These are phyloP conservation scores for Gomphus sp. DNA, from an alignment of 1,284 basidiomycete genomes.

Conservation along the genomic window DNA sequence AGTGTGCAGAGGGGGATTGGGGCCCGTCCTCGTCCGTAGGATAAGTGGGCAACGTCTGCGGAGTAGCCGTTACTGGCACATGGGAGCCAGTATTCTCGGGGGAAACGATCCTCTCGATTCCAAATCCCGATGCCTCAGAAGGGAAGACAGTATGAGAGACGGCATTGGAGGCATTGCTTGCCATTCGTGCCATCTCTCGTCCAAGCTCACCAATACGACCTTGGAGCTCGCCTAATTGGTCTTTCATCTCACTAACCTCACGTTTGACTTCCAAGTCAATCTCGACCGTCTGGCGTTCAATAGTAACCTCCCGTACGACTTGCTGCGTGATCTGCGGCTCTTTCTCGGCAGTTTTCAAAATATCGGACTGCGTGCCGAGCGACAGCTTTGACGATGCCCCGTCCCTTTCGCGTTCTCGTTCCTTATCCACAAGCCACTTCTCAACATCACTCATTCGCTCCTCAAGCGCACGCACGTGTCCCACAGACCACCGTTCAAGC, in stretches of 20 bases:
- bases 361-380: neutral
- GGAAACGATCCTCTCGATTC: slow-evolving; percentile 6
- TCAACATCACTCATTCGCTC: slow-evolving; percentile 80
- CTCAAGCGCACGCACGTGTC: slow-evolving; percentile 71
- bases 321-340: neutral
- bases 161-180: slow-evolving; percentile 25
- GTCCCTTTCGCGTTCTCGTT: slow-evolving; percentile 34
- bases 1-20: slow-evolving; percentile 4
- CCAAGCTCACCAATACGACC: slow-evolving; percentile 64
- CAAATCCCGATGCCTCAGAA: slow-evolving; percentile 7
- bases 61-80: neutral
- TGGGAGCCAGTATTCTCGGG: neutral
- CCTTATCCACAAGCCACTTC: slow-evolving; percentile 71
- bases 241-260: slow-evolving; percentile 45
- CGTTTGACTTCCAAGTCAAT: slow-evolving; percentile 20
- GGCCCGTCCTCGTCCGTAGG: neutral
- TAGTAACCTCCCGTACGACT: slow-evolving; percentile 11
- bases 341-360: neutral
- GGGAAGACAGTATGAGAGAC: slow-evolving; percentile 15
- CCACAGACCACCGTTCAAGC: slow-evolving; percentile 76
- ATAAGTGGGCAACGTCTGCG: slow-evolving; percentile 1
- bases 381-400: slow-evolving; percentile 8
- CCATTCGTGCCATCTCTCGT: slow-evolving; percentile 65
- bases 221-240: slow-evolving; percentile 61
- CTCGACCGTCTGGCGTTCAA: slow-evolving; percentile 12